Evolutionary conservation across 1,284 basidiomycete genomes (phyloP).

Genomic region (Malassezia caprae): DNA sequence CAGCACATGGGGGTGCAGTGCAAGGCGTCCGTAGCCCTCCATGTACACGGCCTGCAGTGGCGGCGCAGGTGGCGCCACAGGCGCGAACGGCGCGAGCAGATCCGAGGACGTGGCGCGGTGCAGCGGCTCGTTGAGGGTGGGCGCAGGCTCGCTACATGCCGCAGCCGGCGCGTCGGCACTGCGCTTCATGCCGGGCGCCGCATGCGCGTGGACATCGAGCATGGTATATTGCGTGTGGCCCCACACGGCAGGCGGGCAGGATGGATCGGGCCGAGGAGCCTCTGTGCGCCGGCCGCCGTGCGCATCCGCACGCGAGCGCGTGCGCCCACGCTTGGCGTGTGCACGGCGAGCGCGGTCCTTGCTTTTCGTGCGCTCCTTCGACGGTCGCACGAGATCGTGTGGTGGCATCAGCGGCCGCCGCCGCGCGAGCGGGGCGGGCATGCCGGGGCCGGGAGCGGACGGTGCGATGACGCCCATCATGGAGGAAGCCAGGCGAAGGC

Average conservation of each 20-base stretch:
- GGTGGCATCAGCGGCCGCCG: background rate
- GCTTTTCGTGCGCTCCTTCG: background rate
- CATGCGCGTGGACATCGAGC: background rate
- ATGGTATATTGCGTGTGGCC: conserved; percentile 16
- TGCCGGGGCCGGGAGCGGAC: background rate
- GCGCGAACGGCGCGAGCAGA: background rate
- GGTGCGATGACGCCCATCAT: background rate
- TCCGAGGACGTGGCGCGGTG: background rate
- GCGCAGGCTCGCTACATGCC: background rate
- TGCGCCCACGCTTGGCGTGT: background rate
- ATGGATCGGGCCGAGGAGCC: too few relatives aligned
- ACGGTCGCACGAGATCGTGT: background rate
- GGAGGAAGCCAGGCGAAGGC: background rate
- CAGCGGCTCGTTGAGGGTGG: background rate
- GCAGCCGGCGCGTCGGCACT: background rate
- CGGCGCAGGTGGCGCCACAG: background rate
- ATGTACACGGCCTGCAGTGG: conserved; percentile 1
- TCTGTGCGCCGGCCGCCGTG: background rate
- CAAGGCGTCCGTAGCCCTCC: conserved; percentile 12
- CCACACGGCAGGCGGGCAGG: background rate
- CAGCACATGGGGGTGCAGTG: background rate
- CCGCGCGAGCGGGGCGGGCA: background rate
- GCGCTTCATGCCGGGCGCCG: conserved; percentile 5
- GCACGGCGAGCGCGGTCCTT: background rate
- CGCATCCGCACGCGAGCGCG: background rate